Base-by-base conservation (phyloP, 2,329 filamentous ascomycete genomes). In the Lizonia empirigonia region DNA sequence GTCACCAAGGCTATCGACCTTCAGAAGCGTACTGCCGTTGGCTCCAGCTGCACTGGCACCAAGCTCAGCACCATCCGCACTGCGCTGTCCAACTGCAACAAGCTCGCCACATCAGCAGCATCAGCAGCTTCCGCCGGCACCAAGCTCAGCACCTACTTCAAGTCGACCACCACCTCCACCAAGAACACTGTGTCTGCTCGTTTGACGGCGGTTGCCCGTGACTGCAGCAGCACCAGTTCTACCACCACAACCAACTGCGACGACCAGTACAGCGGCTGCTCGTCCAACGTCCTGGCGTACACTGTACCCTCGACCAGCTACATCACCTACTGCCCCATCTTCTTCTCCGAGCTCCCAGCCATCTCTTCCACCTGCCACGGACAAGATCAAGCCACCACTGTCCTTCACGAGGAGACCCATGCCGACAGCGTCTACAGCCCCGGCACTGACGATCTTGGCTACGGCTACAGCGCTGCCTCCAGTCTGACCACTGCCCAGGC, bases 371-470 rank as follows among this genome's bases (percentile, higher is more conserved):
- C 67, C 1, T 89, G 86, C 75, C 84, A 88, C 65, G 79, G 63
- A 2, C 85, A 88, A 72, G 86, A 88, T 64, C 83, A 86, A 73
- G 83, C 82, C 2, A 85, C 81, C 9, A 88, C 85, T 12, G 79
- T 79, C 24, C 69, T 89, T 12, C 86, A 89, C 63, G 86, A 89
- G 76, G 76, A 79, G 59, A 87, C 85, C 7, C 86, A 89, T 65
- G 77, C 80, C n/a, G 72, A 79, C 65, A 77, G 73, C 72, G 76
- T 80, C 10, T 82, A 82, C 48, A 67, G 62, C 62, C 67, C 68
- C 10, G 82, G 84, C 7, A 87, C 85, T 2, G 68, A 78, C 1
- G 86, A 89, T 63, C 74, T 80, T 44, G 69, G 58, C 20, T 84
- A 83, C 58, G 84, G 82, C 22, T 88, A 86, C 61, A 68, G 76